Percentiles rank a stretch among this genome's conserved stretches.
phyloP scores from a whole-genome alignment of 2,329 filamentous ascomycete species.

The Elsinoe fawcettii region DNA sequence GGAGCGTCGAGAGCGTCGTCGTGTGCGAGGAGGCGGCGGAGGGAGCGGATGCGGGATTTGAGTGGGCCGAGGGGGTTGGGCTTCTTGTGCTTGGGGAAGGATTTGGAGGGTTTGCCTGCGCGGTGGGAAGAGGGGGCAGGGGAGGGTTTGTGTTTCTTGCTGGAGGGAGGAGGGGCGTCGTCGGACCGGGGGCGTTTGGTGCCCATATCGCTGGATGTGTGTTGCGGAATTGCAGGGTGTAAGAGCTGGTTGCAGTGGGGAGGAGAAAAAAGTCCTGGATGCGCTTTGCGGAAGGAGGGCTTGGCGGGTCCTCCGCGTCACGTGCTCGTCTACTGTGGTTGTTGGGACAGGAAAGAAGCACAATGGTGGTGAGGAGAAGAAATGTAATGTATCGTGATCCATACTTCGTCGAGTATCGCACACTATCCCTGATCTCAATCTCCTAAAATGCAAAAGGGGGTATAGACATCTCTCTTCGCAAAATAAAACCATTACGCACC shows the following conservation, averaged over 20 bases:
- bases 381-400: neutral
- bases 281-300: neutral
- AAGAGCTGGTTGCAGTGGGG: neutral
- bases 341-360: no score
- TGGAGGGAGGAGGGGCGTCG: neutral
- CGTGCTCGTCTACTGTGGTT: no score
- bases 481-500: neutral
- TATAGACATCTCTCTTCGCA: conserved; percentile 3
- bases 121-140: conserved; percentile 18
- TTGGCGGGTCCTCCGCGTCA: neutral
- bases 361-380: neutral
- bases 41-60: conserved; percentile 64
- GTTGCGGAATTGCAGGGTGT: neutral
- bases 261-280: conserved; percentile 4
- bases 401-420: neutral
- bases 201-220: neutral
- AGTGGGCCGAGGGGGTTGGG: conserved; percentile 47
- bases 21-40: conserved; percentile 50
- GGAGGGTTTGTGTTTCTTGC: conserved; percentile 16
- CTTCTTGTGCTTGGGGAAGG: conserved; percentile 21
- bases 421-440: neutral
- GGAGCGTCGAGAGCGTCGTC: conserved; percentile 9
- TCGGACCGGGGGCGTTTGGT: conserved; percentile 6
- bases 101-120: conserved; percentile 22
- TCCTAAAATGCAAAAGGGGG: conserved; percentile 10